Evolutionary conservation across 441 rosid species (phyloP).

Genomic region (Adansonia rubrostipa): DNA sequence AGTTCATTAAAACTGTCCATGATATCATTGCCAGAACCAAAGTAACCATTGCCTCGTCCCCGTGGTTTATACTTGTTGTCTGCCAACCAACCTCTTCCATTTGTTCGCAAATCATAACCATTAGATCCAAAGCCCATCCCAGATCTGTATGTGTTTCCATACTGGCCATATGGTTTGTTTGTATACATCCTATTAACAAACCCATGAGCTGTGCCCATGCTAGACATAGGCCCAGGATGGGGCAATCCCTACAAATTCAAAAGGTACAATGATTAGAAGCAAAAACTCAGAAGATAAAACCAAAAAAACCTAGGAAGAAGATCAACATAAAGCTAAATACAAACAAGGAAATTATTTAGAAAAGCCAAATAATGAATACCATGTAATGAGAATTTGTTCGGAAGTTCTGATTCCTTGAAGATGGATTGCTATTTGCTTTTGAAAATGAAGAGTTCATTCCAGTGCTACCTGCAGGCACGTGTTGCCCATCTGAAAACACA

Average conservation of each 20-base stretch:
- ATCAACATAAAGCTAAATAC: not conserved
- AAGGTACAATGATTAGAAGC: not conserved
- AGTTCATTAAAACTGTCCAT: constrained; percentile 83
- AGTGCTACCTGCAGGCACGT: constrained; percentile 44
- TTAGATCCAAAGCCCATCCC: constrained; percentile 65
- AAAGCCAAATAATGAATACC: constrained; percentile 42
- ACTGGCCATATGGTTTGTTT: constrained; percentile 69
- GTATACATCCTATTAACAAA: constrained; percentile 65
- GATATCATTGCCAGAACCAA: constrained; percentile 61
- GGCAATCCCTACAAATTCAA: constrained; percentile 51
- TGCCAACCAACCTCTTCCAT: constrained; percentile 66
- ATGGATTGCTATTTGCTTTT: constrained; percentile 49
- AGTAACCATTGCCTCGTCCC: constrained; percentile 72
- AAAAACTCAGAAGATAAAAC: not conserved
- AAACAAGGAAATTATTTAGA: not conserved
- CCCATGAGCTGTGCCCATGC: constrained; percentile 57
- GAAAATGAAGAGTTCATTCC: constrained; percentile 49
- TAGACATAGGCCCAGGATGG: constrained; percentile 57
- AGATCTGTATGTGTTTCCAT: constrained; percentile 62
- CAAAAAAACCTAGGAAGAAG: not conserved
- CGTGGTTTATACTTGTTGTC: constrained; percentile 65
- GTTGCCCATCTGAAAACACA: constrained; percentile 57
- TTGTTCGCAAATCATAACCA: constrained; percentile 66
- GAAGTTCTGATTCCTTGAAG: constrained; percentile 66
- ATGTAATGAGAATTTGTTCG: constrained; percentile 60